Evolutionary conservation across 148 eudicot genomes (phyloP).

Genomic region (Rhododendron ferrugineum): DNA sequence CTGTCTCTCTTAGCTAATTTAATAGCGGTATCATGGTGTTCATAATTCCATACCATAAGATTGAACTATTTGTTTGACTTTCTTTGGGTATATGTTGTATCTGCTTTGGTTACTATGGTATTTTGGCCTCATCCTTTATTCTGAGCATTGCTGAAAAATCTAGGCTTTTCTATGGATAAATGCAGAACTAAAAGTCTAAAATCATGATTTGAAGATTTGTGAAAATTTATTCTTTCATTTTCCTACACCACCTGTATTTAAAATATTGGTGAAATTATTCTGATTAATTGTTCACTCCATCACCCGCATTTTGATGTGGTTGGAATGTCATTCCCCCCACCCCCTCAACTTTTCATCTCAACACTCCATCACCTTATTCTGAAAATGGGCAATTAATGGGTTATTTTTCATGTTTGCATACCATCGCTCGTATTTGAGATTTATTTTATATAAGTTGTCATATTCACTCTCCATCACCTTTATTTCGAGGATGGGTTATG

Average conservation of each 20-base stretch:
- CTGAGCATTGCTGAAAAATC: neutral
- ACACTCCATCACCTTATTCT: neutral
- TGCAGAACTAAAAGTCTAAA: neutral
- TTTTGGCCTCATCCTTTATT: neutral
- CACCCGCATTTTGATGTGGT: neutral
- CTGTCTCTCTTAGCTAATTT: neutral
- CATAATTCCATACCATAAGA: neutral
- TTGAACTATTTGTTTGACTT: neutral
- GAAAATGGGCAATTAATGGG: neutral
- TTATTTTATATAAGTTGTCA: neutral
- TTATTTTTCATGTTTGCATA: neutral
- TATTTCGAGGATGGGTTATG: neutral
- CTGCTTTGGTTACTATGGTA: neutral
- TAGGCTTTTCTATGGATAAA: neutral
- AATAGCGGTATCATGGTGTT: neutral
- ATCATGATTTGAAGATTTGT: neutral
- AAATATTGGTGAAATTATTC: neutral
- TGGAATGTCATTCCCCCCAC: neutral
- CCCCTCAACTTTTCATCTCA: neutral
- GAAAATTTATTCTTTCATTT: neutral
- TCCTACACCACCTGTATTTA: neutral
- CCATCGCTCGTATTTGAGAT: neutral
- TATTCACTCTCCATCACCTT: neutral
- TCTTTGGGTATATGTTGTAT: neutral
- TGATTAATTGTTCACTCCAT: neutral